phyloP scores from a whole-genome alignment of 2,329 filamentous ascomycete species.

The Fusarium haematococcum region DNA sequence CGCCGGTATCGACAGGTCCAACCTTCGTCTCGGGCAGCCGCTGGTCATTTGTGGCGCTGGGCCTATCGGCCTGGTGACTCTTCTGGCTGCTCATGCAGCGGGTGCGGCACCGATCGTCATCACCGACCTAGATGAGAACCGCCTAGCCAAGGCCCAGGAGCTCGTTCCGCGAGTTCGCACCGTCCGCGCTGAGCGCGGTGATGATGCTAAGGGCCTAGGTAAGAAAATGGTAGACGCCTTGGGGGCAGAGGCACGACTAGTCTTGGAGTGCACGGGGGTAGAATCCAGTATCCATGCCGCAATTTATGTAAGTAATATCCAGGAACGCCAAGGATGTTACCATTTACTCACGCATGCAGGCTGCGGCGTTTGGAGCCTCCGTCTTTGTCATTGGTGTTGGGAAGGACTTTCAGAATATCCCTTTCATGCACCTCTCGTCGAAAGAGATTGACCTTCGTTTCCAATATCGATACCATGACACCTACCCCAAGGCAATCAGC shows the following conservation, averaged over 20 bases:
- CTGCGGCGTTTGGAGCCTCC: neutral
- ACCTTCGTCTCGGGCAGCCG: conserved; percentile 53
- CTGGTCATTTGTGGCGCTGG: conserved; percentile 52
- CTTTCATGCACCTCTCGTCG: neutral
- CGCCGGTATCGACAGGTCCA: conserved; percentile 54
- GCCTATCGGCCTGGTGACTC: conserved; percentile 52
- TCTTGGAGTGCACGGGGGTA: neutral
- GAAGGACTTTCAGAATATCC: neutral
- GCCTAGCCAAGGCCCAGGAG: conserved; percentile 1
- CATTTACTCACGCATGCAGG: neutral
- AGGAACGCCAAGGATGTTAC: neutral
- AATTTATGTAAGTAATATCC: neutral
- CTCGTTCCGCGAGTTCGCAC: neutral
- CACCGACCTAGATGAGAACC: conserved; percentile 50
- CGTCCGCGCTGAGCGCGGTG: neutral
- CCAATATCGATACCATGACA: neutral
- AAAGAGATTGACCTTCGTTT: neutral
- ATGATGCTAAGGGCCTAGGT: neutral
- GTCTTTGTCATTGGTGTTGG: neutral
- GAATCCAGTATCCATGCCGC: neutral
- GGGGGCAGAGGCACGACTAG: neutral
- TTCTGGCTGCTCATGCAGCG: conserved; percentile 56
- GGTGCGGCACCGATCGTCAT: conserved; percentile 57
- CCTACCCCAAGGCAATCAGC: neutral
- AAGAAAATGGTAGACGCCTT: neutral